Percentiles rank a stretch among this genome's conserved stretches.
Evolutionary conservation across 257 asterid genomes (phyloP).

Genomic region (Ehretia macrophylla): DNA sequence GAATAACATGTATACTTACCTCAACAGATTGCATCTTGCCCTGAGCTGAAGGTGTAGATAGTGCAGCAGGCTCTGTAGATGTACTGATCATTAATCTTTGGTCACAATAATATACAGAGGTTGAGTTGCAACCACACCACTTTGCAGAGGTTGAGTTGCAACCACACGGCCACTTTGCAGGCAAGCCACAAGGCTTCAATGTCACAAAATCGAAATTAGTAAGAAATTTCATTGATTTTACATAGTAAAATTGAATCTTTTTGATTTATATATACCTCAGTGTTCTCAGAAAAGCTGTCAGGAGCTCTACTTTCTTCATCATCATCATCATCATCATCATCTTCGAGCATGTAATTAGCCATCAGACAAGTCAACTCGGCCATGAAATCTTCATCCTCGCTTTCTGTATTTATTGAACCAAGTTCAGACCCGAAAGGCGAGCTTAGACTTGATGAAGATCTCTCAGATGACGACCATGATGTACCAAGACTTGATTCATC

Average conservation of each 20-base stretch:
- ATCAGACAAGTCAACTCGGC: conserved; percentile 76
- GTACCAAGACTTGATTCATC: background rate
- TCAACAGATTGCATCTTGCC: background rate
- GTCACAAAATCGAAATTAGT: no score
- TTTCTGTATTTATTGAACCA: conserved; percentile 49
- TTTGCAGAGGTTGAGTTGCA: conserved; percentile 10
- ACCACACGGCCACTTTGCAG: conserved; percentile 14
- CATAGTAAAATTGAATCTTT: no score
- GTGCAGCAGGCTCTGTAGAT: conserved; percentile 6
- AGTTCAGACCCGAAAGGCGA: conserved; percentile 63
- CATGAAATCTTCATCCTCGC: conserved; percentile 52
- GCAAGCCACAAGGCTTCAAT: background rate
- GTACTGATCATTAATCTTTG: conserved; percentile 7
- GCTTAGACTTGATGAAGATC: conserved; percentile 57
- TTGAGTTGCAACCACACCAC: conserved; percentile 16
- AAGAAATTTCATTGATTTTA: no score
- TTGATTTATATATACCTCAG: background rate
- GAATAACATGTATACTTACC: no score
- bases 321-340: conserved; percentile 40
- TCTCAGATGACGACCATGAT: background rate
- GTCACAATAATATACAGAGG: conserved; percentile 10
- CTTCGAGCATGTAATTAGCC: conserved; percentile 77
- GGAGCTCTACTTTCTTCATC: background rate
- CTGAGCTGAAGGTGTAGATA: no score
- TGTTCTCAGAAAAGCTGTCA: background rate